A percentile compares a stretch with the other conserved stretches of the same genome.
Evolutionary conservation across 306 rosid species (phyloP).

Genomic region (Medicago arabica): DNA sequence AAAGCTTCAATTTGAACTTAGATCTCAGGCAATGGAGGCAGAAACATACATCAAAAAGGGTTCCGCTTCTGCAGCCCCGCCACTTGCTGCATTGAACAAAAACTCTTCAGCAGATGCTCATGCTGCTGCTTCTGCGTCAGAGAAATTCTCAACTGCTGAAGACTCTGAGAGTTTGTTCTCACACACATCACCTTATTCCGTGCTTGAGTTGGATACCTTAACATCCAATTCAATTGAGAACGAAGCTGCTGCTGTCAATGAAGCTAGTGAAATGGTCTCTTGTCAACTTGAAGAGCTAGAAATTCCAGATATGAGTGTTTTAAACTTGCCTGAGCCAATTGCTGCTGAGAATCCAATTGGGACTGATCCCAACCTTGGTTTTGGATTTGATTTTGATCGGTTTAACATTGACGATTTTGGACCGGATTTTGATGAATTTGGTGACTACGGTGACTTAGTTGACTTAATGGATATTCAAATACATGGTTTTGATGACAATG

Average conservation of each 20-base stretch:
- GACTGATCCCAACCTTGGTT: conserved; percentile 34
- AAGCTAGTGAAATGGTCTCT: conserved; percentile 21
- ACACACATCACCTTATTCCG: conserved; percentile 63
- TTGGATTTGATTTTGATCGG: conserved; percentile 50
- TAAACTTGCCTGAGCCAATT: conserved; percentile 34
- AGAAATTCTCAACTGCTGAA: conserved; percentile 39
- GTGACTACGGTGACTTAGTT: conserved; percentile 23
- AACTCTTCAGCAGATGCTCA: conserved; percentile 9
- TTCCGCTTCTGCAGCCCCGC: neutral
- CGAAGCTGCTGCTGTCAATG: neutral
- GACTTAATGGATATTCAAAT: conserved; percentile 50
- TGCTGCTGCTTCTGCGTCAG: neutral
- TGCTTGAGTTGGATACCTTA: conserved; percentile 61
- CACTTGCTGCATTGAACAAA: neutral
- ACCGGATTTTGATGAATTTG: conserved; percentile 43
- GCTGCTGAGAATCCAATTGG: conserved; percentile 32
- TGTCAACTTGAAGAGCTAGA: conserved; percentile 42
- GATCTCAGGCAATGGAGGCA: conserved; percentile 9
- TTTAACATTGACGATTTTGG: conserved; percentile 47
- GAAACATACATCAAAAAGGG: neutral
- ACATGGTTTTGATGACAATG: conserved; percentile 54
- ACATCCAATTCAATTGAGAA: conserved; percentile 41
- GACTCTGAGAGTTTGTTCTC: conserved; percentile 54
- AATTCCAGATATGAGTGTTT: conserved; percentile 57
- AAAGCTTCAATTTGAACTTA: conserved; percentile 50